phyloP scores from a whole-genome alignment of 345 rosid genomes.

The Durio zibethinus region DNA sequence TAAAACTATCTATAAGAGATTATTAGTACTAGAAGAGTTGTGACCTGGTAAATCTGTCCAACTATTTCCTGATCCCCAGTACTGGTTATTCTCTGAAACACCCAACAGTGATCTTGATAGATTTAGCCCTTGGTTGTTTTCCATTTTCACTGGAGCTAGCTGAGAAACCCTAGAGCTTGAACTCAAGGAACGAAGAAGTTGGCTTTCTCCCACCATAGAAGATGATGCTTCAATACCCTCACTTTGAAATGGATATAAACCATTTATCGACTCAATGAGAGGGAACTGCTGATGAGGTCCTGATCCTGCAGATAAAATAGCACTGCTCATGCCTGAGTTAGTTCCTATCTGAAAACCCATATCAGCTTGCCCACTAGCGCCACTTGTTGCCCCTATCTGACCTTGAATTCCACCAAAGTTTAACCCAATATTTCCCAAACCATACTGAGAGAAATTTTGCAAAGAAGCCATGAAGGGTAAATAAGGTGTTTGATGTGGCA shows the following conservation, averaged over 20 bases:
- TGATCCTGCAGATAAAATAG: constrained; percentile 26
- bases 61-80: constrained; percentile 38
- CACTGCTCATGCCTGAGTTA: constrained; percentile 27
- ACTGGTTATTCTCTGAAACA: constrained; percentile 40
- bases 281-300: constrained; percentile 44
- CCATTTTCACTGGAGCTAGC: constrained; percentile 53
- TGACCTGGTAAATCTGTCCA: constrained; percentile 51
- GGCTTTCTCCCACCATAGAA: constrained; percentile 32
- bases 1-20: constrained; percentile 24
- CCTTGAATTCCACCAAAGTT: constrained; percentile 41
- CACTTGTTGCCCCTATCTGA: constrained; percentile 28
- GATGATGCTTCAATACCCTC: constrained; percentile 45
- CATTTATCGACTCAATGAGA: constrained; percentile 42
- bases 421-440: constrained; percentile 51
- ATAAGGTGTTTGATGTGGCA: constrained; percentile 34
- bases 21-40: constrained; percentile 35
- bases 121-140: constrained; percentile 38
- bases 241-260: constrained; percentile 37
- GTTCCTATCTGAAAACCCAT: constrained; percentile 47
- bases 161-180: constrained; percentile 57
- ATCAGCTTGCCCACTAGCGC: constrained; percentile 26
- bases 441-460: constrained; percentile 39
- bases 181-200: constrained; percentile 23
- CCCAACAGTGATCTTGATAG: constrained; percentile 34
- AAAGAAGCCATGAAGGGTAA: constrained; percentile 51